Base-by-base conservation (phyloP, 2,329 filamentous ascomycete species). In the Parafenestella ontariensis region DNA sequence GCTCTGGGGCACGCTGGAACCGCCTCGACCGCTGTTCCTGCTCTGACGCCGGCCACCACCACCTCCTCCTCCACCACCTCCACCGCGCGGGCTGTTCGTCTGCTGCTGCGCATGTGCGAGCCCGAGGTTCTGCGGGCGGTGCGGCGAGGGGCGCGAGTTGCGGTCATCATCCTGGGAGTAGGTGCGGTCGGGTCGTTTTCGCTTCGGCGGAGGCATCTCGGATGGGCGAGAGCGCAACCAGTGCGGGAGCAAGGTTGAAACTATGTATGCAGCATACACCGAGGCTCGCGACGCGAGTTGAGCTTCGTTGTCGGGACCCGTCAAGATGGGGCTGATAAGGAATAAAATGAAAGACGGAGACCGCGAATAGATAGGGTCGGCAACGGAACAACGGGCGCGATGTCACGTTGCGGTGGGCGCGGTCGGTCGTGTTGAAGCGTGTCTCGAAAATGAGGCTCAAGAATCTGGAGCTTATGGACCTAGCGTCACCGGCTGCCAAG, bases 191-290 rank as follows among this genome's bases (percentile, higher is more conserved):
- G 76, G 72, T 54, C 81, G 78, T 78, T 87, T 87, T 58, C 85
- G 79, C 78, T 87, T 88, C 49, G 77, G 74, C 61, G 80, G 82
- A 72, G 82, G 77, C 83, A 85, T 85, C 61, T 68, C 62, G 65
- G 60, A 65, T 43, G 56, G 59, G 58, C 55, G 62, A 65, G 63
- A 69, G 68, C 61, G 67, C 63, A 67, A 62, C 69, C 63, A 55
- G 61, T 50, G 58, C 50, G 60, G 63, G 58, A 58, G 52, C 42
- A 52, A 44, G 55, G 51, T 65, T 58, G 54, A 60, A 54, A 42
- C 43, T 56, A 47, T 62, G 53, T 54, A 58, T 52, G 70, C 53
- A 54, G 66, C 71, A 74, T 72, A 61, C 70, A 58, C 56, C 20
- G 45, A 49, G 56, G 49, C 51, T 56, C 51, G 59, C 41, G 52